These are phyloP conservation scores for Allium cepa DNA, from an alignment of 106 monocot genomes.

Conservation along the genomic window DNA sequence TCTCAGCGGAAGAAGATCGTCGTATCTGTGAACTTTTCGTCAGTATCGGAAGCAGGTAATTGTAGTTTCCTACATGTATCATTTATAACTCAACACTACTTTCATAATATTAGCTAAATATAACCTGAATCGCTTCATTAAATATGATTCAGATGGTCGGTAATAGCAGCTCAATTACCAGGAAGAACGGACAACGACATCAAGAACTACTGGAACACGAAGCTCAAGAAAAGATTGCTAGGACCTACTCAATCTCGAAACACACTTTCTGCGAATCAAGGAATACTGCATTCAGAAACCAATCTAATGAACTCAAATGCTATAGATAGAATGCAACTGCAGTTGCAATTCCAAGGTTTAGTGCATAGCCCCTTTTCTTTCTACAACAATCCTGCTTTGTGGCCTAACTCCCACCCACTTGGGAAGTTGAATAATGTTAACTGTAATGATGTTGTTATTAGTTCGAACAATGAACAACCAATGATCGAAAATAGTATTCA, in stretches of 20 bases:
- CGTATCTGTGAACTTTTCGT: constrained; percentile 51
- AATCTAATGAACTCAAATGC: constrained; percentile 26
- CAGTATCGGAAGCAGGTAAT: constrained; percentile 58
- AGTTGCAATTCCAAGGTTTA: constrained; percentile 37
- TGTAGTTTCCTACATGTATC: too few relatives aligned
- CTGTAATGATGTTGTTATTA: too few relatives aligned
- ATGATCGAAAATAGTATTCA: too few relatives aligned
- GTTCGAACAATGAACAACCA: too few relatives aligned
- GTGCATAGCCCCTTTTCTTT: constrained; percentile 2
- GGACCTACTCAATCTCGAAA: constrained; percentile 19
- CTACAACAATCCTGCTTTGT: too few relatives aligned
- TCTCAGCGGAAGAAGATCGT: constrained; percentile 48
- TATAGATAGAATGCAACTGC: constrained; percentile 54
- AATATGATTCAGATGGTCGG: constrained; percentile 35
- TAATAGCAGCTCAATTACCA: constrained; percentile 43
- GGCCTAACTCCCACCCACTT: too few relatives aligned
- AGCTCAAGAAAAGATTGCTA: constrained; percentile 30
- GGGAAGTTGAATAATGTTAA: too few relatives aligned
- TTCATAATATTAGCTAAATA: background rate
- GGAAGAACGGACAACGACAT: constrained; percentile 9
- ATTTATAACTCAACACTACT: background rate
- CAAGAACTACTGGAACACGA: constrained; percentile 35
- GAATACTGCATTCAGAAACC: background rate
- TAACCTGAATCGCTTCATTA: background rate
- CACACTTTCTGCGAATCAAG: background rate